Percentiles rank a stretch among this genome's conserved stretches.
Conservation (phyloP, 148 eudicot genomes). For the Heliamphora exappendiculata region DNA sequence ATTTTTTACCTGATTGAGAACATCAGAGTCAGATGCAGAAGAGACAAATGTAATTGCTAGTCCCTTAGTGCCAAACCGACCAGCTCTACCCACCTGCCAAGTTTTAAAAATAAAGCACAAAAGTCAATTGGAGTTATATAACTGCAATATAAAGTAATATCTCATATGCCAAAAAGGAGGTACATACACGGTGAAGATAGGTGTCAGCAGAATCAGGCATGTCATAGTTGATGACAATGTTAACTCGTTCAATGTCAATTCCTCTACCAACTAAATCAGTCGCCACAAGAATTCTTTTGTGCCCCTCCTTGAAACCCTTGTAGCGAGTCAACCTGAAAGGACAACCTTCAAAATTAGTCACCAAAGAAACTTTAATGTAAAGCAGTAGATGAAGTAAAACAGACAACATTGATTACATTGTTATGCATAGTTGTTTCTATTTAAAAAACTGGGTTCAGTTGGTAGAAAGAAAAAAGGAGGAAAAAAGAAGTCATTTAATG, state of each 20-base stretch:
- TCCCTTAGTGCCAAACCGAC: conserved; percentile 91
- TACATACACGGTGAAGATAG: conserved; percentile 68
- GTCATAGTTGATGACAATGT: conserved; percentile 92
- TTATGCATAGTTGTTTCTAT: too few species aligned
- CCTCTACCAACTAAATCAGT: conserved; percentile 98
- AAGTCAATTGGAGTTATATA: background rate
- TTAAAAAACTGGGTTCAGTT: too few species aligned
- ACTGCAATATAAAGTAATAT: background rate
- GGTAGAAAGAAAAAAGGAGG: too few species aligned
- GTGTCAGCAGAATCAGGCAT: conserved; percentile 99
- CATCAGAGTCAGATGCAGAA: conserved; percentile 77
- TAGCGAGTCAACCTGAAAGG: conserved; percentile 63
- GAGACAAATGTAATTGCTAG: conserved; percentile 90
- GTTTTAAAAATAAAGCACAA: background rate
- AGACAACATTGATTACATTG: too few species aligned
- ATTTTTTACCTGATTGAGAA: conserved; percentile 64
- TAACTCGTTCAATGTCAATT: conserved; percentile 89
- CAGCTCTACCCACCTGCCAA: conserved; percentile 85
- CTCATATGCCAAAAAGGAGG: background rate
- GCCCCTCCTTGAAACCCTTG: conserved; percentile 90
- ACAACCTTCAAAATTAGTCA: background rate
- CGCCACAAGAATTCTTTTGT: conserved; percentile 86
- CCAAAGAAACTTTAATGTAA: background rate
- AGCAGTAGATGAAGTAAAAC: background rate
- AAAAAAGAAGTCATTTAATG: too few species aligned